Percentiles rank a stretch among this genome's conserved stretches.
These are phyloP conservation scores for Aureobasidium zeae DNA, from an alignment of 2,329 filamentous ascomycete genomes.

Conservation along the genomic window DNA sequence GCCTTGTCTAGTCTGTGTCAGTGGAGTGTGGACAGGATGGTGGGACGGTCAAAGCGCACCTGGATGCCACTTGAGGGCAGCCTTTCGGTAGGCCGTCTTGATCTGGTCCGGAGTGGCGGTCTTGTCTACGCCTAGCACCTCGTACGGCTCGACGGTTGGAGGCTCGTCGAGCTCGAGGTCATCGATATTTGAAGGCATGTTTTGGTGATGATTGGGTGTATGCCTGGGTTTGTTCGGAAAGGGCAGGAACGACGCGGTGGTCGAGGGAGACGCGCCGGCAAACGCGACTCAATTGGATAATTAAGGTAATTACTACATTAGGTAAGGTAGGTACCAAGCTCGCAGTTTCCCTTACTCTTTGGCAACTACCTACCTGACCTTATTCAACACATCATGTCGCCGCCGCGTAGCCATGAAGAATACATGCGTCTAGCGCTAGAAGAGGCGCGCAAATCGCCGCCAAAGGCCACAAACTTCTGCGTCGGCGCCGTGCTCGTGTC, in stretches of 20 bases:
- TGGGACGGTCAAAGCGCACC: slow-evolving; percentile 18
- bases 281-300: too few species aligned
- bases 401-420: slow-evolving; percentile 16
- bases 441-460: slow-evolving; percentile 70
- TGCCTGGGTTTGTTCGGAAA: too few species aligned
- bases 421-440: slow-evolving; percentile 65
- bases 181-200: slow-evolving; percentile 28
- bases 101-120: slow-evolving; percentile 68
- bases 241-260: too few species aligned
- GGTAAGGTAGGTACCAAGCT: too few species aligned
- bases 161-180: slow-evolving; percentile 49
- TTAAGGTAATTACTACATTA: too few species aligned
- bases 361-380: slow-evolving; percentile 24
- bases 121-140: slow-evolving; percentile 61
- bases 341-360: neutral
- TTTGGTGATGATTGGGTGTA: slow-evolving; percentile 2
- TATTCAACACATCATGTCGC: slow-evolving; percentile 12
- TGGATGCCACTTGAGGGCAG: slow-evolving; percentile 72
- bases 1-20: slow-evolving; percentile 58
- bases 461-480: slow-evolving; percentile 83
- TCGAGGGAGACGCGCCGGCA: too few species aligned
- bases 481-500: slow-evolving; percentile 73
- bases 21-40: neutral
- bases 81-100: slow-evolving; percentile 88
- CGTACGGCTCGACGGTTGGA: slow-evolving; percentile 67